phyloP scores from a whole-genome alignment of 2,329 filamentous ascomycete species.

The Monosporascus sp. region DNA sequence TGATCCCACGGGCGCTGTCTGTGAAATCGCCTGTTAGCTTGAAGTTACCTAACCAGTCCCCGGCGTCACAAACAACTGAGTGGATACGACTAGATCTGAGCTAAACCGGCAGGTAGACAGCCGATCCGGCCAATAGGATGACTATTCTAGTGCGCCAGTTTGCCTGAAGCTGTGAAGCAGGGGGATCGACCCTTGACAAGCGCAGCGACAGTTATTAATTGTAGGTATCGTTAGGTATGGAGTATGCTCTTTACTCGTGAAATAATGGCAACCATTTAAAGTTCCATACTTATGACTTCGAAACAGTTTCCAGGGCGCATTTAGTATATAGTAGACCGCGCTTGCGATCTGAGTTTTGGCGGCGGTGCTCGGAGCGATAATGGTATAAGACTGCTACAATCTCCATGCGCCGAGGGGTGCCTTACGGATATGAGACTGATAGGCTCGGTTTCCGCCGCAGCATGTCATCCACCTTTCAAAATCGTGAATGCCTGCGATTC shows the following conservation, averaged over 20 bases:
- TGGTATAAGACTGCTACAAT: background rate
- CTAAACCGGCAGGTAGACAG: slow-evolving; percentile 23
- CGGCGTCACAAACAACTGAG: slow-evolving; percentile 23
- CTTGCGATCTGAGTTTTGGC: background rate
- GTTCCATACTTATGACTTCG: no score
- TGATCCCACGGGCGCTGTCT: background rate
- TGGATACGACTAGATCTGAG: slow-evolving; percentile 27
- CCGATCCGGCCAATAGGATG: slow-evolving; percentile 22
- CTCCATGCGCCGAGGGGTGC: background rate
- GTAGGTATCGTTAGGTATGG: slow-evolving; percentile 13
- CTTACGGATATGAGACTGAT: background rate
- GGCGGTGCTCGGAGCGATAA: no score
- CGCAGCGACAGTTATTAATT: slow-evolving; percentile 16
- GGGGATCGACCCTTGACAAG: slow-evolving; percentile 19
- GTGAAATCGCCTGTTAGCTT: slow-evolving; percentile 16
- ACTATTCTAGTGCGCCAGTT: slow-evolving; percentile 22
- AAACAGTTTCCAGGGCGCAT: no score
- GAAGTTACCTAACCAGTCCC: slow-evolving; percentile 10
- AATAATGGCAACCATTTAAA: no score
- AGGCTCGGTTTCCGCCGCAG: background rate
- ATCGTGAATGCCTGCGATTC: background rate
- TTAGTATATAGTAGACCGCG: no score
- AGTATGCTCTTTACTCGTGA: slow-evolving; percentile 1
- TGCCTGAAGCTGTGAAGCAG: slow-evolving; percentile 15
- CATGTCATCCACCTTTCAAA: background rate